Evolutionary conservation across 768 basidiomycete species (phyloP).

Genomic region (Lactifluus piperatus): DNA sequence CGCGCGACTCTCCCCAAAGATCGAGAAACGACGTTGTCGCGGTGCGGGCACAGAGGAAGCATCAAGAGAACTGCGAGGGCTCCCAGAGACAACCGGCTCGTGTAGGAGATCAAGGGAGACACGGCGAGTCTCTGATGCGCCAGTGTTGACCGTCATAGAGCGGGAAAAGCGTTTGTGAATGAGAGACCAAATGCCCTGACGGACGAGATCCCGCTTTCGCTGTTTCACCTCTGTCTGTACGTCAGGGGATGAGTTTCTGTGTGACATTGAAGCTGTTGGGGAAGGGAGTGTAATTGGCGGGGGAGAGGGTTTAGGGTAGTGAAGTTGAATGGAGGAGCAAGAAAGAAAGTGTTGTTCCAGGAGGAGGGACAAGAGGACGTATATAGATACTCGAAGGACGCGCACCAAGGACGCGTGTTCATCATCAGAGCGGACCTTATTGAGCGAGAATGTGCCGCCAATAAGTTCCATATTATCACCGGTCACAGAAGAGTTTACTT

Average conservation of each 20-base stretch:
- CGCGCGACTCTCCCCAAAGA: constrained; percentile 14
- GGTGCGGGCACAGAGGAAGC: constrained; percentile 14
- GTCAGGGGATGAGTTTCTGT: constrained; percentile 18
- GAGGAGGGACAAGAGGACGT: constrained; percentile 46
- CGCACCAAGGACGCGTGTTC: constrained; percentile 39
- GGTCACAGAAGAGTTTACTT: constrained; percentile 6
- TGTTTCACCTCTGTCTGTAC: constrained; percentile 13
- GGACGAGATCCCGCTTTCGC: constrained; percentile 20
- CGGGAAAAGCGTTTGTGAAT: constrained; percentile 31
- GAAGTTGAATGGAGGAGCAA: constrained; percentile 42
- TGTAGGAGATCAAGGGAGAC: constrained; percentile 35
- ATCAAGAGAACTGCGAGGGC: constrained; percentile 26
- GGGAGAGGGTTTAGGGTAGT: constrained; percentile 31
- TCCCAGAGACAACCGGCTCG: constrained; percentile 12
- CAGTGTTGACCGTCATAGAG: constrained; percentile 22
- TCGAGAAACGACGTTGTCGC: constrained; percentile 17
- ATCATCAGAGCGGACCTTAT: constrained; percentile 33
- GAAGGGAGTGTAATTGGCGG: constrained; percentile 8
- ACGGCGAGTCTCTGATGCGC: constrained; percentile 24
- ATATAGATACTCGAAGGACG: constrained; percentile 44
- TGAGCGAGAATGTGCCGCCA: constrained; percentile 55
- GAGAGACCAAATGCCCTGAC: constrained; percentile 30
- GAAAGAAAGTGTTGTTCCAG: constrained; percentile 52
- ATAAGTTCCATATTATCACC: constrained; percentile 33
- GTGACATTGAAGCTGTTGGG: neutral